These are phyloP conservation scores for Priceomyces haplophilus DNA, from an alignment of 805 yeast species.

Conservation along the genomic window DNA sequence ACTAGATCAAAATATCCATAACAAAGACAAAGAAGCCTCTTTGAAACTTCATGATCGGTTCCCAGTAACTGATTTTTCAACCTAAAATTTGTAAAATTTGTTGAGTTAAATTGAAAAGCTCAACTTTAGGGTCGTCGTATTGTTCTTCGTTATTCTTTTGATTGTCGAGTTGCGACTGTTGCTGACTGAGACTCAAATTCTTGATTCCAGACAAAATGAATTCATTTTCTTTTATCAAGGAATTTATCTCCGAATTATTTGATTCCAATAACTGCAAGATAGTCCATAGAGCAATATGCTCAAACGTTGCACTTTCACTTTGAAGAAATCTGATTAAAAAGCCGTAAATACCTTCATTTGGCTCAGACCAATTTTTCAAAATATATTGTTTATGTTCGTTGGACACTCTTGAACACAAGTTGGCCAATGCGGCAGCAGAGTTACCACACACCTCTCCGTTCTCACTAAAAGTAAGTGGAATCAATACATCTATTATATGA, in stretches of 20 bases:
- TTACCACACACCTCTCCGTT: conserved; percentile 97
- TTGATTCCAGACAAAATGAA: conserved; percentile 54
- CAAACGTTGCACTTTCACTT: conserved; percentile 88
- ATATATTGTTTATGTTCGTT: conserved; percentile 74
- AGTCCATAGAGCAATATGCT: conserved; percentile 97
- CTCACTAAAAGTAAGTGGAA: conserved; percentile 83
- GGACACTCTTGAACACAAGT: conserved; percentile 81
- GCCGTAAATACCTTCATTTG: conserved; percentile 81
- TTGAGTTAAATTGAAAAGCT: conserved; percentile 62
- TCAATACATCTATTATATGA: conserved; percentile 81
- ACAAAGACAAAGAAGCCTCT: background rate
- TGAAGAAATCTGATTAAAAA: conserved; percentile 78
- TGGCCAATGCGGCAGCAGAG: conserved; percentile 97
- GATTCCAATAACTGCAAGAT: conserved; percentile 89
- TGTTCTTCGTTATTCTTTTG: conserved; percentile 33
- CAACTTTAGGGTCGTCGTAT: conserved; percentile 60
- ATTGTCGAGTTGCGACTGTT: conserved; percentile 25
- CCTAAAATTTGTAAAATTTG: conserved; percentile 59
- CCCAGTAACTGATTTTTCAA: conserved; percentile 9
- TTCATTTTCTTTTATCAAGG: conserved; percentile 53
- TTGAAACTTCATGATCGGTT: background rate
- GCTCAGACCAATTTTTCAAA: conserved; percentile 71
- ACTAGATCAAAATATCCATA: too few species aligned
- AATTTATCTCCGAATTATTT: conserved; percentile 61
- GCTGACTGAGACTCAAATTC: conserved; percentile 41